Percentiles rank a stretch among this genome's conserved stretches.
These are phyloP conservation scores for Gonium pectorale DNA, from an alignment of 139 green algal genomes.

Conservation along the genomic window DNA sequence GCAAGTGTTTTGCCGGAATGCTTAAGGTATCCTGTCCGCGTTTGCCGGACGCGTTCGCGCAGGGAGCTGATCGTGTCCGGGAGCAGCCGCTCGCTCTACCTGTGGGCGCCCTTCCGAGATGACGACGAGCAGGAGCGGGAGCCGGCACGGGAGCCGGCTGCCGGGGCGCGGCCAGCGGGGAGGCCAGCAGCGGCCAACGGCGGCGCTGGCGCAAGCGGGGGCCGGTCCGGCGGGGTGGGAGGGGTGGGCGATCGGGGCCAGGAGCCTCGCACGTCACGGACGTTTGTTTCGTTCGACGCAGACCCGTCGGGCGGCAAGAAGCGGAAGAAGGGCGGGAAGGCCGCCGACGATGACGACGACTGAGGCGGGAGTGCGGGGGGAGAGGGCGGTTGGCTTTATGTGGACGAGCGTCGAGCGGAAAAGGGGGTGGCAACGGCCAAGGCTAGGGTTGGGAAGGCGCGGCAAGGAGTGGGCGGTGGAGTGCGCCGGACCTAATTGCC, in stretches of 20 bases:
- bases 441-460: no score
- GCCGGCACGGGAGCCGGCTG: neutral
- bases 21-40: no score
- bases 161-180: neutral
- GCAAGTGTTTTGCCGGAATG: no score
- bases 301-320: conserved; percentile 41
- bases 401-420: neutral
- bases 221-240: neutral
- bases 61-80: conserved; percentile 29
- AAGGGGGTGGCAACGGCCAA: neutral
- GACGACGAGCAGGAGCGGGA: conserved; percentile 42
- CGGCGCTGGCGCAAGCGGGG: neutral
- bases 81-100: conserved; percentile 56
- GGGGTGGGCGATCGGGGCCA: neutral
- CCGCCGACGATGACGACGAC: conserved; percentile 21
- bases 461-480: neutral
- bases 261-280: neutral
- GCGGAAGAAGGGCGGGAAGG: conserved; percentile 34
- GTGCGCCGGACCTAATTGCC: no score
- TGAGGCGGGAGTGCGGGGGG: neutral
- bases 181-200: neutral
- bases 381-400: neutral
- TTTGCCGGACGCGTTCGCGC: no score
- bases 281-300: conserved; percentile 39
- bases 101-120: conserved; percentile 51